Base-by-base conservation (phyloP, 192 early-diverging fungal genomes). In the Coemansia asiatica region DNA sequence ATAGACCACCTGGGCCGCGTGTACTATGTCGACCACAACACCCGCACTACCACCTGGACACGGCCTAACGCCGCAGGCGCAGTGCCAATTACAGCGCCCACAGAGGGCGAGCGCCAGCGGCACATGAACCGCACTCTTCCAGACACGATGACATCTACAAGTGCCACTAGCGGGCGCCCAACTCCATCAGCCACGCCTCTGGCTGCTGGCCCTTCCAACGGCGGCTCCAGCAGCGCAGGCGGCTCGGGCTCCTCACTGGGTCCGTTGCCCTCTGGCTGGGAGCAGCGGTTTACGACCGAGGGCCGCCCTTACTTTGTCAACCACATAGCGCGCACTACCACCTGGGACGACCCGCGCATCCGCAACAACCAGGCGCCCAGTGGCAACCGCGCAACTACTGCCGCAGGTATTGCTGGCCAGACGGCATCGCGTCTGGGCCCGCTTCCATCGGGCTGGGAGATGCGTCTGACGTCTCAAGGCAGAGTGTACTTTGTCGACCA, bases 1-100 rank as follows among this genome's bases (percentile, higher is more conserved):
- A 85, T 90, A 23, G 97, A 99, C 86, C 90, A 95, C 68, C 69
- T 95, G 49, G 92, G 94, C 9, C 88, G 97, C 2, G 90, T 91
- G 6, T 99, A 99, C 86, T 99, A 95, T 81, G 95, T 99, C 21
- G 95, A 99, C 81, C 97, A 99, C 75, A 97, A 93, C 77, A 90
- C 87, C n/a, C 87, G 95, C 35, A 90, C 90, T 15, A 99, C 97
- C 8, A 97, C 97, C 15, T 99, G 97, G 97, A 88, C 87, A 59
- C 79, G 81, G 51, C 81, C 81, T 23, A 63, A 56, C 22, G 64
- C 64, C 28, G 23, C 74, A 8, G 64, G 56, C 23, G 54, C 44
- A n/a, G 49, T 70, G 50, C 38, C 57, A 18, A 54, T 57, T 8
- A 22, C 56, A 46, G 81, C 83, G 62, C 83, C 86, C 26, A 87